Conservation (phyloP, 2,329 filamentous ascomycete species). For the Trichoderma gracile region DNA sequence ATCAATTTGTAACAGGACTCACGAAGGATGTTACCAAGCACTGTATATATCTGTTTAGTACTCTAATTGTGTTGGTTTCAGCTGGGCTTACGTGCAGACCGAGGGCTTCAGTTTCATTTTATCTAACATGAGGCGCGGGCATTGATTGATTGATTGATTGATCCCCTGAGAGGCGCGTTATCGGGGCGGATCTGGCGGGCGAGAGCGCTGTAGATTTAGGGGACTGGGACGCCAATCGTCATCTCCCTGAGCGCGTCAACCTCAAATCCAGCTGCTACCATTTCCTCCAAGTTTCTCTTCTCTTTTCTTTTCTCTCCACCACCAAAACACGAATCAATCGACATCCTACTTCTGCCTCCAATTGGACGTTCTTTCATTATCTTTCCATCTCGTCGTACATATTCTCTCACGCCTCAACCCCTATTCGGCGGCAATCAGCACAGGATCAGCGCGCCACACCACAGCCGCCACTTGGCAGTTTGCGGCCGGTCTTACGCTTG, state of each 20-base stretch:
- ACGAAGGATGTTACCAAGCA: background rate
- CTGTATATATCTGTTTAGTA: background rate
- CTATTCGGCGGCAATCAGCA: conserved; percentile 3
- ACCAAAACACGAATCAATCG: background rate
- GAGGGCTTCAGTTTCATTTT: background rate
- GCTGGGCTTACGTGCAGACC: background rate
- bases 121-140: background rate
- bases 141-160: background rate
- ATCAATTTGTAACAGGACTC: no score
- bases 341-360: background rate
- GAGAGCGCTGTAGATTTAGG: conserved; percentile 24
- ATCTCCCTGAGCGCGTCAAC: conserved; percentile 9
- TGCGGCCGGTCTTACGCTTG: background rate
- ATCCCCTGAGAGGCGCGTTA: conserved; percentile 23
- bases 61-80: no score
- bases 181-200: conserved; percentile 19
- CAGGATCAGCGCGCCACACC: conserved; percentile 11
- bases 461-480: conserved; percentile 7
- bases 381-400: background rate
- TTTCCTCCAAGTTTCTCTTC: background rate
- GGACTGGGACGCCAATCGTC: background rate
- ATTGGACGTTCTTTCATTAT: no score
- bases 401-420: conserved; percentile 1
- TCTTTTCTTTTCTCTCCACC: background rate
- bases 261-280: background rate